These are phyloP conservation scores for Xylariaceae sp. DNA, from an alignment of 2,329 filamentous ascomycete genomes.

Conservation along the genomic window DNA sequence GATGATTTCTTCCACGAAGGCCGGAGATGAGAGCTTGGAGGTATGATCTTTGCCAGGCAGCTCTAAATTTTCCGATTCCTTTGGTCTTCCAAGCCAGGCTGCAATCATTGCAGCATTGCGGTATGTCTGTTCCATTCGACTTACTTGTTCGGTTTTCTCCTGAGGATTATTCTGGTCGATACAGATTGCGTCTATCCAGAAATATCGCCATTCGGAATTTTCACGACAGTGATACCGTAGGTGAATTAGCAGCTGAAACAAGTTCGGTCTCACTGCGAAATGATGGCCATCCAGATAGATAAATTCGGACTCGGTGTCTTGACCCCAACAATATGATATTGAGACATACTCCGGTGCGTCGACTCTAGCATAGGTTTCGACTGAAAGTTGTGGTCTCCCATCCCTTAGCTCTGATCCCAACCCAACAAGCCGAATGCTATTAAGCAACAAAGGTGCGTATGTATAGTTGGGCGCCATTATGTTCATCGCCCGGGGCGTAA, in stretches of 20 bases:
- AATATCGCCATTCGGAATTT: constrained; percentile 6
- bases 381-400: constrained; percentile 4
- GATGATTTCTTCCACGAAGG: constrained; percentile 8
- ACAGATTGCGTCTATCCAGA: constrained; percentile 6
- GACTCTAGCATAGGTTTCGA: neutral
- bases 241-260: constrained; percentile 2
- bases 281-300: constrained; percentile 1
- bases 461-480: neutral
- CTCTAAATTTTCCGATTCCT: constrained; percentile 1
- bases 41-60: neutral
- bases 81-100: constrained; percentile 5
- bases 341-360: constrained; percentile 4
- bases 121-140: constrained; percentile 5
- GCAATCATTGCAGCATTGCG: constrained; percentile 4
- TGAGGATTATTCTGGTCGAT: constrained; percentile 2
- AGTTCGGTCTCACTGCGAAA: constrained; percentile 1
- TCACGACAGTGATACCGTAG: neutral
- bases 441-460: neutral
- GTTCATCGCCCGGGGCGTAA: neutral
- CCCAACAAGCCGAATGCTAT: neutral
- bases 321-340: constrained; percentile 10
- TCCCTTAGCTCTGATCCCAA: constrained; percentile 1
- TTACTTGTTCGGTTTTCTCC: constrained; percentile 7
- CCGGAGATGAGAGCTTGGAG: constrained; percentile 1
- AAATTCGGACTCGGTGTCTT: constrained; percentile 2